Evolutionary conservation across 495 filamentous ascomycete genomes (phyloP).

Genomic region (Rusavskia elegans): DNA sequence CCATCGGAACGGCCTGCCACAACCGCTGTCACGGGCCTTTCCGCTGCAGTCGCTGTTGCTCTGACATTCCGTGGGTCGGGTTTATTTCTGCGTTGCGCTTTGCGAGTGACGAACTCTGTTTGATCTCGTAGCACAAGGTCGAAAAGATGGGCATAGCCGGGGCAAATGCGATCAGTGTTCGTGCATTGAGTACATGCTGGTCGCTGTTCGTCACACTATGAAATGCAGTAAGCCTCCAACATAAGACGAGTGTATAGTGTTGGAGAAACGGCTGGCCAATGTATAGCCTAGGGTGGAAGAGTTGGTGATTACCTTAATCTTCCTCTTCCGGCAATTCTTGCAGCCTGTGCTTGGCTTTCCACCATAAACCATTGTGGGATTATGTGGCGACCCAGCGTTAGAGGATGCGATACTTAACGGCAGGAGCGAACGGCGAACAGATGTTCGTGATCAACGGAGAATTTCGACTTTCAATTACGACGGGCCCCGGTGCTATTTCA

Average conservation of each 20-base stretch:
- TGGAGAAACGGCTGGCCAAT: too few relatives aligned
- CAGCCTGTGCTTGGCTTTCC: constrained; percentile 58
- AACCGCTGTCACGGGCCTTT: neutral
- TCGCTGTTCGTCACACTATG: constrained; percentile 33
- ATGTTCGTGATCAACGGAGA: neutral
- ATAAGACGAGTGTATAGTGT: too few relatives aligned
- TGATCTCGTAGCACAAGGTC: constrained; percentile 53
- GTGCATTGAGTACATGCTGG: constrained; percentile 33
- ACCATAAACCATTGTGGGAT: constrained; percentile 47
- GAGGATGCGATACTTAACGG: neutral
- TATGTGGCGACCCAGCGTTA: neutral
- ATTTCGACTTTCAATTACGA: neutral
- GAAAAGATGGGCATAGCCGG: constrained; percentile 53
- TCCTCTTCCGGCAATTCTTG: constrained; percentile 45
- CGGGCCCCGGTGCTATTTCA: too few relatives aligned
- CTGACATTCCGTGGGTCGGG: constrained; percentile 9
- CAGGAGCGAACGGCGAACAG: neutral
- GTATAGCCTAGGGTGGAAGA: too few relatives aligned
- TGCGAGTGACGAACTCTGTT: constrained; percentile 40
- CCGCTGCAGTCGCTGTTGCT: neutral
- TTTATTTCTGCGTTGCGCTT: constrained; percentile 10
- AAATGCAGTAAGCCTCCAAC: neutral
- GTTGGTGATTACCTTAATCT: constrained; percentile 33
- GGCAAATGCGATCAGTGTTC: constrained; percentile 31
- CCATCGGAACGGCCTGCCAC: neutral